Conservation (phyloP, 2,329 filamentous ascomycete genomes). For the Karstenula rhodostoma region DNA sequence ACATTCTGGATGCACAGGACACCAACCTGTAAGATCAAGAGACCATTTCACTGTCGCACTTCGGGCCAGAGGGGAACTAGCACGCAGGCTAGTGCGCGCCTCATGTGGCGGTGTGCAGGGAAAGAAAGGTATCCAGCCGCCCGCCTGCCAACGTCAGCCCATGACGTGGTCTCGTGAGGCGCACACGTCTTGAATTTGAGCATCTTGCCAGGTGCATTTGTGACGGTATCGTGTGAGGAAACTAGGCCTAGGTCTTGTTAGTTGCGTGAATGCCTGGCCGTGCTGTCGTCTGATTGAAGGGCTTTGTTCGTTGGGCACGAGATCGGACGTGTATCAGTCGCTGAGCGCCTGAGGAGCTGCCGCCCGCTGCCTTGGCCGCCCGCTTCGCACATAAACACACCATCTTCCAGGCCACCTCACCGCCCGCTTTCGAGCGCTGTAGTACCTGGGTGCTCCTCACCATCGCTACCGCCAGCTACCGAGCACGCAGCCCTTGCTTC, state of each 20-base stretch:
- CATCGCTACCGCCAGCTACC: not conserved
- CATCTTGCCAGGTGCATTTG: not conserved
- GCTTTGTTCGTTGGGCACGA: conserved; percentile 14
- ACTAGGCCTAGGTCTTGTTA: not conserved
- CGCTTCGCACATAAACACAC: conserved; percentile 12
- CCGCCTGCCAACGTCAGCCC: conserved; percentile 1
- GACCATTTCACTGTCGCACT: not conserved
- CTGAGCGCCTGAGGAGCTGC: conserved; percentile 15
- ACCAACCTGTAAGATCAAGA: not conserved
- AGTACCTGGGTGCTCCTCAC: not conserved
- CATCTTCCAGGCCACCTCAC: not conserved
- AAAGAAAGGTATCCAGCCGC: not conserved
- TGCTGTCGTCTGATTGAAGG: conserved; percentile 1
- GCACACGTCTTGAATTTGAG: not conserved
- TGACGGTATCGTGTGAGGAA: conserved; percentile 7
- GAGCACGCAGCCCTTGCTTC: conserved; percentile 19
- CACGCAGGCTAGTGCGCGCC: conserved; percentile 8
- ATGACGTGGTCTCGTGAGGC: conserved; percentile 39
- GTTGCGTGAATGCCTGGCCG: not conserved
- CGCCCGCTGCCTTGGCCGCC: conserved; percentile 17
- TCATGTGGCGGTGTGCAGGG: conserved; percentile 9
- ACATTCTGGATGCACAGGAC: too few species aligned
- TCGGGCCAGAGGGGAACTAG: not conserved
- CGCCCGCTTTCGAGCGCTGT: not conserved
- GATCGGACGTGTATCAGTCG: conserved; percentile 5